These are phyloP conservation scores for Sicyos baderoa DNA, from an alignment of 306 rosid species.

Conservation along the genomic window DNA sequence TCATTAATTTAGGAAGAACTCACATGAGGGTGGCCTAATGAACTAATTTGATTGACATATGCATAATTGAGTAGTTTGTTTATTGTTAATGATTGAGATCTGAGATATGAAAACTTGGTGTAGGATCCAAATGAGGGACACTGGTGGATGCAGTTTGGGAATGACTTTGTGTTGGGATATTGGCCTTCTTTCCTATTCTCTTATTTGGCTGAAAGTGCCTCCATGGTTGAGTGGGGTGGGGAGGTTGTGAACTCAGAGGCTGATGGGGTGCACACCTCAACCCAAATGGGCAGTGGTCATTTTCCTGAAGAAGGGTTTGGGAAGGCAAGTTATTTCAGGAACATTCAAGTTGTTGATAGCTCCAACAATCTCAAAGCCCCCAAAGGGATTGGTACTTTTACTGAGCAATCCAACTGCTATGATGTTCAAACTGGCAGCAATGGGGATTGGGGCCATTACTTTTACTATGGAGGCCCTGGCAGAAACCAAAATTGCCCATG, in stretches of 20 bases:
- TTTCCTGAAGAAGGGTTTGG: conserved; percentile 97
- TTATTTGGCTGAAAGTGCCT: conserved; percentile 84
- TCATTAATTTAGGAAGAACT: background rate
- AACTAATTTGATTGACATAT: background rate
- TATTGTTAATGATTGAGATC: background rate
- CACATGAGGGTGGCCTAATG: background rate
- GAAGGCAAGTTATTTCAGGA: conserved; percentile 81
- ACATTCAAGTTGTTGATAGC: conserved; percentile 79
- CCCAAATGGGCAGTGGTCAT: conserved; percentile 93
- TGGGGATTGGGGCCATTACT: conserved; percentile 96
- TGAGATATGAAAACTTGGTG: background rate
- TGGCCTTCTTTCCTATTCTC: conserved; percentile 98
- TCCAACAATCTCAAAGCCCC: conserved; percentile 98
- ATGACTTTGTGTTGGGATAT: conserved; percentile 72
- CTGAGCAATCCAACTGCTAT: conserved; percentile 87
- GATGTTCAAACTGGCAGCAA: conserved; percentile 87
- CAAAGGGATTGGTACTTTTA: conserved; percentile 73
- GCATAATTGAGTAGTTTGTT: conserved; percentile 4
- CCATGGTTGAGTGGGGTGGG: conserved; percentile 99
- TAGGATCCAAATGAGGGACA: conserved; percentile 96
- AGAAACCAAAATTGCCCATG: conserved; percentile 66
- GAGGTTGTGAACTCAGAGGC: conserved; percentile 82
- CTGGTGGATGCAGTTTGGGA: conserved; percentile 99
- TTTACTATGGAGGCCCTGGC: conserved; percentile 98
- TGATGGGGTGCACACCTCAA: conserved; percentile 82